Percentiles rank a stretch among this genome's conserved stretches.
phyloP scores from a whole-genome alignment of 371 early-diverging fungal species.

The Mucor piriformis region DNA sequence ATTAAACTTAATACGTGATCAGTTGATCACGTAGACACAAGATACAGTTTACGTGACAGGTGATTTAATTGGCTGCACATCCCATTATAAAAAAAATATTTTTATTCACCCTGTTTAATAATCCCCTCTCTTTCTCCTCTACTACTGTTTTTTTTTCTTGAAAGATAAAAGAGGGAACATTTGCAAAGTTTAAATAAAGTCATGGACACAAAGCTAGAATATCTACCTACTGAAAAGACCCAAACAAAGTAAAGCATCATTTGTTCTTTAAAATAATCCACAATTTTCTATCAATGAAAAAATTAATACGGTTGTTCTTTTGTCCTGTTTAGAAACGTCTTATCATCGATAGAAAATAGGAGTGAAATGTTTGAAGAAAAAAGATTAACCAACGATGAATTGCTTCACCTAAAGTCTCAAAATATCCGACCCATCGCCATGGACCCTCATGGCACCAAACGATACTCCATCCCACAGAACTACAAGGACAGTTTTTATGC shows the following conservation, averaged over 20 bases:
- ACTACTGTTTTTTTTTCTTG: background rate
- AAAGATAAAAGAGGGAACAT: no score
- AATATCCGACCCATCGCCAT: background rate
- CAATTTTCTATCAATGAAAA: no score
- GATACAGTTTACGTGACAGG: no score
- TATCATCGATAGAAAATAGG: constrained; percentile 10
- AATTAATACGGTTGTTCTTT: no score
- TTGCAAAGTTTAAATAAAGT: background rate
- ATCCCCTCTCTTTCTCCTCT: background rate
- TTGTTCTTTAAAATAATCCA: background rate
- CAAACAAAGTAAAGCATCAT: constrained; percentile 2
- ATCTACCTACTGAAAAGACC: background rate
- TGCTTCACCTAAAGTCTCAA: background rate
- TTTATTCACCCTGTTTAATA: no score
- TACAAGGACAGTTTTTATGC: constrained; percentile 19
- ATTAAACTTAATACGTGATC: no score
- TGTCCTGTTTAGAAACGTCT: constrained; percentile 1
- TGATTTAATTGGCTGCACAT: no score
- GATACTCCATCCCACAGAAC: constrained; percentile 1
- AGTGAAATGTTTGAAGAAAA: background rate
- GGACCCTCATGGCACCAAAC: constrained; percentile 1
- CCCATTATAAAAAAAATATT: no score
- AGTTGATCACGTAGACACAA: no score
- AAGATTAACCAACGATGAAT: background rate
- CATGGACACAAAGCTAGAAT: background rate